Base-by-base conservation (phyloP, 768 basidiomycete genomes). In the Tulasnella sp. region DNA sequence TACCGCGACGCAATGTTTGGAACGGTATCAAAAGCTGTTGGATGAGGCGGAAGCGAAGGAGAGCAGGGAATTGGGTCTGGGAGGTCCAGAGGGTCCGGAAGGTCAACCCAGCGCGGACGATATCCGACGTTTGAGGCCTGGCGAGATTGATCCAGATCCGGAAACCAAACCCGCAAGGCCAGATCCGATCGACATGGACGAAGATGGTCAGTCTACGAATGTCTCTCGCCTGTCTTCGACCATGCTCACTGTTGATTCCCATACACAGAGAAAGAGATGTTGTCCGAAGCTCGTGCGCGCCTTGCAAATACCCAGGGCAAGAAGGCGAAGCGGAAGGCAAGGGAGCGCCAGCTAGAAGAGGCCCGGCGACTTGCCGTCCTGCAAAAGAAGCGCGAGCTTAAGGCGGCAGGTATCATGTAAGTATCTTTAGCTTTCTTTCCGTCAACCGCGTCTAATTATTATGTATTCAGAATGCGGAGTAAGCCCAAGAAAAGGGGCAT, bases 161-260 rank as follows among this genome's bases (percentile, higher is more conserved):
- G 96, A 99, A 73, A 96, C 94, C 9, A 94, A 97, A 68, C 92
- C 96, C 50, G 96, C 96, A 10, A 81, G 96, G 26, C 96, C 96
- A 4, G 96, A 99, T 75, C 96, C 96, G 4, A 97, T 98, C 66
- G 96, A 99, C 73, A 99, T 99, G 96, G 96, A 99, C 69, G 96
- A 99, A 74, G 96, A 98, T 69, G 94, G 90, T 86, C 64, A 60
- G 80, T 74, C 1, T 1, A 26, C 19, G 9, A 34, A 11, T n/a
- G n/a, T n/a, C 43, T 42, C 52, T 26, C 45, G 30, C 8, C 29
- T 41, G 34, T 21, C 30, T 53, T 3, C 51, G 32, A 17, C 32
- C 4, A 23, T 17, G 2, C 41, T 48, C 23, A 2, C 58, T 27
- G 48, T 27, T 66, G 42, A 64, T 23, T 29, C 19, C 49, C 38